Conservation (phyloP, 2,329 filamentous ascomycete genomes). For the Rugonectria rugulosa region DNA sequence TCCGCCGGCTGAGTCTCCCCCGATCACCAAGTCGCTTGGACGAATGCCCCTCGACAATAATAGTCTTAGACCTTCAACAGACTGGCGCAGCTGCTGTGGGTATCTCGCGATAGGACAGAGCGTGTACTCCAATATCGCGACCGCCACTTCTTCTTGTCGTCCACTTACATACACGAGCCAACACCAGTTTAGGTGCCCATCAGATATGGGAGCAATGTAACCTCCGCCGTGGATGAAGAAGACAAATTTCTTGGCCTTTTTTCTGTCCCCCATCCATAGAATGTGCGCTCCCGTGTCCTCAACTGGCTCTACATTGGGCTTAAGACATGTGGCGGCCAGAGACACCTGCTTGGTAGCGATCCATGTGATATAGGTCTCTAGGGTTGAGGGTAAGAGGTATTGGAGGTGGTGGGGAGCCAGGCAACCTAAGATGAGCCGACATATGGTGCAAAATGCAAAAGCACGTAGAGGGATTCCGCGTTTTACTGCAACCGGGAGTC, state of each 20-base stretch:
- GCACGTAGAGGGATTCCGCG: too few species aligned
- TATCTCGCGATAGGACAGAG: conserved; percentile 38
- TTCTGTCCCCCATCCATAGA: conserved; percentile 5
- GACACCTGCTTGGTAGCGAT: too few species aligned
- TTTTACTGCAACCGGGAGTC: too few species aligned
- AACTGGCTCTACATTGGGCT: conserved; percentile 20
- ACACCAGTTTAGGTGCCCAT: neutral
- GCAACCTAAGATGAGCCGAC: too few species aligned
- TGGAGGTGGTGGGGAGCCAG: too few species aligned
- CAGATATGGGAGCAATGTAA: neutral
- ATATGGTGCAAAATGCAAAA: too few species aligned
- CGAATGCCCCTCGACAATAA: conserved; percentile 31
- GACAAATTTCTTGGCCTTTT: neutral
- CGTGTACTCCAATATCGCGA: conserved; percentile 43
- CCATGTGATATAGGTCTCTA: too few species aligned
- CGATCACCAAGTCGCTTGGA: conserved; percentile 38
- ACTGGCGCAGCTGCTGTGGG: conserved; percentile 40
- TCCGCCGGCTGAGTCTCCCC: conserved; percentile 45
- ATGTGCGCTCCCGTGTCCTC: conserved; percentile 5
- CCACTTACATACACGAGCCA: neutral
- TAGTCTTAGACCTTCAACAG: conserved; percentile 31
- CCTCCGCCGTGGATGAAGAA: conserved; percentile 3
- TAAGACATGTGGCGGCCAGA: too few species aligned
- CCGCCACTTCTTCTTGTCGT: conserved; percentile 24
- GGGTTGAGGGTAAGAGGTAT: too few species aligned